These are phyloP conservation scores for Cucurbita argyrosperma DNA, from an alignment of 306 rosid species.

Conservation along the genomic window DNA sequence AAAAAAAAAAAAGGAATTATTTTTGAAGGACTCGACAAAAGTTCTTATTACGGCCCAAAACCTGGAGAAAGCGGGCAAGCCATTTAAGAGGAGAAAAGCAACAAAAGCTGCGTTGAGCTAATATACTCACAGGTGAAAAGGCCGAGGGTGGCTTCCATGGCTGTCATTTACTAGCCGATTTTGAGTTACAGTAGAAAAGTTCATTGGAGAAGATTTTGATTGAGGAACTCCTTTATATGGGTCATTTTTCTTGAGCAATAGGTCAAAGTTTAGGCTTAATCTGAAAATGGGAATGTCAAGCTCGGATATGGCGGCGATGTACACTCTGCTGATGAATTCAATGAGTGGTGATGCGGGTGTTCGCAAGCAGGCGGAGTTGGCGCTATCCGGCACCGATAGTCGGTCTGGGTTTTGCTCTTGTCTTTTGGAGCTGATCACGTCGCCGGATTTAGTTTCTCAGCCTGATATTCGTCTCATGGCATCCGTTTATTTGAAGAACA, in stretches of 20 bases:
- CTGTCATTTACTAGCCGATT: background rate
- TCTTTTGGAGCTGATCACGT: constrained; percentile 78
- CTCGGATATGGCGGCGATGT: constrained; percentile 76
- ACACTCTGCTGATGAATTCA: constrained; percentile 59
- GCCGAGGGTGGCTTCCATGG: background rate
- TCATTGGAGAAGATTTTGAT: background rate
- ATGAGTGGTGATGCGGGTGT: constrained; percentile 59
- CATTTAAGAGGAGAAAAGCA: background rate
- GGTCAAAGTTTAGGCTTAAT: background rate
- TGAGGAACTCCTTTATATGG: background rate
- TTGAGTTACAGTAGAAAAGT: background rate
- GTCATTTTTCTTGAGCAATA: background rate
- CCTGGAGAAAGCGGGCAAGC: background rate
- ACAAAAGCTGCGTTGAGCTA: background rate
- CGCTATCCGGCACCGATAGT: constrained; percentile 69
- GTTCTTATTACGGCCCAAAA: background rate
- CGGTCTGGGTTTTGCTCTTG: constrained; percentile 90
- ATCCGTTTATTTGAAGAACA: constrained; percentile 69
- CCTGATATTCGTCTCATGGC: constrained; percentile 87
- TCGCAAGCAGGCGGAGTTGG: constrained; percentile 60
- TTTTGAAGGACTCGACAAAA: too few relatives aligned
- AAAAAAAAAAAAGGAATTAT: too few relatives aligned
- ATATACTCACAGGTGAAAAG: background rate
- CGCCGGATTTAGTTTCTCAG: constrained; percentile 59
- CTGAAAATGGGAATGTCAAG: constrained; percentile 8